Conservation (phyloP, 2,329 filamentous ascomycete genomes). For the Cladosporium sp. region DNA sequence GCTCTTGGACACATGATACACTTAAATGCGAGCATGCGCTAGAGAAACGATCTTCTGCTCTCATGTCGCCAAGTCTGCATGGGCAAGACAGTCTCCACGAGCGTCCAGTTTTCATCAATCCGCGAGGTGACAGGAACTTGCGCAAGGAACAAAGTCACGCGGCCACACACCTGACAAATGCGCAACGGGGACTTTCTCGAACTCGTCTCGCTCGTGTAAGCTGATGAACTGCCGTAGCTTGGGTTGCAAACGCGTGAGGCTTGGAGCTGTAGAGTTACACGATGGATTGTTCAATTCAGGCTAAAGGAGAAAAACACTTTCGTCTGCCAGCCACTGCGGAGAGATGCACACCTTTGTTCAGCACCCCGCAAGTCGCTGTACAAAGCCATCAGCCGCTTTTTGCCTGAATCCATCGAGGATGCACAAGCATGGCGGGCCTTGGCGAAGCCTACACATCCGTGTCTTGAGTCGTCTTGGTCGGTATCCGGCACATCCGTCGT, state of each 20-base stretch:
- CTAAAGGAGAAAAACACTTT: not conserved
- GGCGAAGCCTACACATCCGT: not conserved
- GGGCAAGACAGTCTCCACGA: not conserved
- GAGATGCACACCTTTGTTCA: not conserved
- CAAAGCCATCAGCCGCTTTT: constrained; percentile 5
- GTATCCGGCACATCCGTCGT: constrained; percentile 8
- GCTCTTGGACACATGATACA: not conserved
- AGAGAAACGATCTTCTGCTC: not conserved
- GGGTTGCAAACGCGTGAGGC: not conserved
- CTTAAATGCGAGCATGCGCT: not conserved
- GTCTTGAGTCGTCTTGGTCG: not conserved
- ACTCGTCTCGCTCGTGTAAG: not conserved
- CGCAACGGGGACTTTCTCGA: not conserved
- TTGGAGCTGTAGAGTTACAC: not conserved
- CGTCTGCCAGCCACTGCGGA: not conserved
- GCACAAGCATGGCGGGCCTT: not conserved
- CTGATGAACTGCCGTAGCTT: constrained; percentile 2
- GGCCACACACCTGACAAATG: not conserved
- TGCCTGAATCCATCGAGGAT: constrained; percentile 6
- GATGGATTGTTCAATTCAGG: not conserved
- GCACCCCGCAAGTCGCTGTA: not conserved
- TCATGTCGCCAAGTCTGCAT: not conserved
- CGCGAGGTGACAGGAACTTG: not conserved
- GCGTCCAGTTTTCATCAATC: not conserved
- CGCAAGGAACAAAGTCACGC: not conserved